Conservation (phyloP, 495 filamentous ascomycete species). For the Talaromyces nanjingensis region DNA sequence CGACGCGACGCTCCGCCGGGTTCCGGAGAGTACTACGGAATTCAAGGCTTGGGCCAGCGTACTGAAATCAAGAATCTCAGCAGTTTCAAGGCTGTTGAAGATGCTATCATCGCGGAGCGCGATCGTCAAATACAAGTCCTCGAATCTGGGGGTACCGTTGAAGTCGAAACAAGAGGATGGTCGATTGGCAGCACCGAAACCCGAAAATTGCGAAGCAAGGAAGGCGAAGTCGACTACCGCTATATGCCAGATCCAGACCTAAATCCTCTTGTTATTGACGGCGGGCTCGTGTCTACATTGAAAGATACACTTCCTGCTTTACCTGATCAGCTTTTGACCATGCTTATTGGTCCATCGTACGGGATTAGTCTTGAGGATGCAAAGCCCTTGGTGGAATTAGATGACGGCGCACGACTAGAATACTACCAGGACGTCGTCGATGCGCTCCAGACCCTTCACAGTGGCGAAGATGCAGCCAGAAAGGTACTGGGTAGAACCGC, state of each 20-base stretch:
- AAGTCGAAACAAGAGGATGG: conserved; percentile 92
- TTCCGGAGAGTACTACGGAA: conserved; percentile 44
- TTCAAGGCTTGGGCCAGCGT: conserved; percentile 65
- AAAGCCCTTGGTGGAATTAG: conserved; percentile 67
- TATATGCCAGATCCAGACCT: conserved; percentile 99
- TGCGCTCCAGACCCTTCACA: conserved; percentile 34
- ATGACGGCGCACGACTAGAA: conserved; percentile 73
- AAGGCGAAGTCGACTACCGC: conserved; percentile 94
- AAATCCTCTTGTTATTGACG: conserved; percentile 65
- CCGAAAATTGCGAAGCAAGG: conserved; percentile 73
- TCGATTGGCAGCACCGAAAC: conserved; percentile 73
- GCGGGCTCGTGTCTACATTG: conserved; percentile 60
- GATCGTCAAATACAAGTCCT: conserved; percentile 79
- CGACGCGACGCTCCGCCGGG: conserved; percentile 39
- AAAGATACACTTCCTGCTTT: conserved; percentile 51
- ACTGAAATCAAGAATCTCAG: conserved; percentile 98
- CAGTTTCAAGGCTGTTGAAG: conserved; percentile 90
- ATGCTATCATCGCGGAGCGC: conserved; percentile 85
- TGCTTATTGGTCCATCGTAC: conserved; percentile 48
- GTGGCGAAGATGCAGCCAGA: conserved; percentile 18
- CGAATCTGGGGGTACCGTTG: conserved; percentile 67
- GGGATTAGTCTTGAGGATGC: conserved; percentile 79
- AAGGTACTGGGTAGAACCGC: conserved; percentile 29
- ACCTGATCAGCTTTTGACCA: conserved; percentile 60
- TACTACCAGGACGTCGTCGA: conserved; percentile 74